A percentile compares a stretch with the other conserved stretches of the same genome.
Conservation (phyloP, 345 rosid species). For the rapeseed (Brassica napus) region DNA sequence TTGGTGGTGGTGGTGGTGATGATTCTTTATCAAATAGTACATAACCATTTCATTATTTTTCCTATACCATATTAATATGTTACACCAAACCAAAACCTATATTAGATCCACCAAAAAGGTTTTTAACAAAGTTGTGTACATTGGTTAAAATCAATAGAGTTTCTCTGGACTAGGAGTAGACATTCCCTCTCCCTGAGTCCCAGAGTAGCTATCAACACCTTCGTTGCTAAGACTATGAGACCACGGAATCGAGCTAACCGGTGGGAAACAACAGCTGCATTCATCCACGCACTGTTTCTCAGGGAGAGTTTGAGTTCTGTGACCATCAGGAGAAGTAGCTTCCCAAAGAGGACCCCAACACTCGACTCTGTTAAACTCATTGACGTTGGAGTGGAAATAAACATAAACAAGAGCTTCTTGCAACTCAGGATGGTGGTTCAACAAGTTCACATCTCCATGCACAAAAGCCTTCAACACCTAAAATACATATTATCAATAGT, state of each 20-base stretch:
- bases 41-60: neutral
- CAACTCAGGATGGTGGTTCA: conserved; percentile 75
- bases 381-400: conserved; percentile 80
- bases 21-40: neutral
- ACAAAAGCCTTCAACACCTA: conserved; percentile 89
- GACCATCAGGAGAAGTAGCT: conserved; percentile 43
- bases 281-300: conserved; percentile 37
- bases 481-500: neutral
- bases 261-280: conserved; percentile 69
- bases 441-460: conserved; percentile 78
- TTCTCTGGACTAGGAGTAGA: conserved; percentile 37
- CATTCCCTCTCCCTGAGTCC: conserved; percentile 4
- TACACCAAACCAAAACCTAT: neutral
- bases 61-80: neutral
- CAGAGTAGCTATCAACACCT: conserved; percentile 12
- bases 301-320: conserved; percentile 21
- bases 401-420: conserved; percentile 88
- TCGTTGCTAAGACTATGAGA: conserved; percentile 29
- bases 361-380: conserved; percentile 76
- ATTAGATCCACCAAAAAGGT: conserved; percentile 9
- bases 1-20: neutral
- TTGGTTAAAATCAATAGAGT: conserved; percentile 15
- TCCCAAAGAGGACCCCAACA: conserved; percentile 89
- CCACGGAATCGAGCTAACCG: conserved; percentile 60
- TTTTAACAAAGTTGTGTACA: neutral